These are phyloP conservation scores for Penicillium sclerotigenum DNA, from an alignment of 2,329 filamentous ascomycete genomes.

Conservation along the genomic window DNA sequence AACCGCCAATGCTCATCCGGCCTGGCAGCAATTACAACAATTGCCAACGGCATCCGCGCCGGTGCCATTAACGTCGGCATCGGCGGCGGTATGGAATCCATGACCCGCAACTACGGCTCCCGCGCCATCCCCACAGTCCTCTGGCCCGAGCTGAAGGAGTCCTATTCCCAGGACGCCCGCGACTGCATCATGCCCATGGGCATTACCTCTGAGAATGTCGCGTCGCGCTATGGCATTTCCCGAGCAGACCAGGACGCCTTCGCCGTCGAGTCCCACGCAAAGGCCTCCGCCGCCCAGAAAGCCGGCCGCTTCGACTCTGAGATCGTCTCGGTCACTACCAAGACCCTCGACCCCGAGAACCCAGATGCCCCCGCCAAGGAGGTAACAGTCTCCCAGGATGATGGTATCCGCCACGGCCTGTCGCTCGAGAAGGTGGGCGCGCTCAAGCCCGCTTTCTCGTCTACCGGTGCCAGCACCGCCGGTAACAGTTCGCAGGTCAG, in stretches of 20 bases:
- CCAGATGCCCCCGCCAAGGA: constrained; percentile 54
- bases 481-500: constrained; percentile 83
- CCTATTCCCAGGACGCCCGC: constrained; percentile 62
- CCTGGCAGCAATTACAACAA: constrained; percentile 69
- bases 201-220: constrained; percentile 84
- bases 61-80: constrained; percentile 72
- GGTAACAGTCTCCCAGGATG: constrained; percentile 72
- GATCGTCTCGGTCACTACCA: constrained; percentile 75
- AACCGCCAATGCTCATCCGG: constrained; percentile 83
- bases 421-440: constrained; percentile 68
- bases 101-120: constrained; percentile 86
- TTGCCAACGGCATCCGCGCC: constrained; percentile 71
- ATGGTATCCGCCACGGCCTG: constrained; percentile 71
- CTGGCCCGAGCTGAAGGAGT: constrained; percentile 70
- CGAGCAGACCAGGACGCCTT: constrained; percentile 79
- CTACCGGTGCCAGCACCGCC: constrained; percentile 73
- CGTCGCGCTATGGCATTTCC: constrained; percentile 68
- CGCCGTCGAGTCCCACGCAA: constrained; percentile 69
- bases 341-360: constrained; percentile 62
- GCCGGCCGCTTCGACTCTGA: constrained; percentile 71
- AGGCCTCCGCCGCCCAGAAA: constrained; percentile 67
- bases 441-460: constrained; percentile 81
- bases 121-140: constrained; percentile 78
- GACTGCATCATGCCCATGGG: constrained; percentile 97
- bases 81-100: constrained; percentile 91